A percentile compares a stretch with the other conserved stretches of the same genome.
phyloP scores from a whole-genome alignment of 1,284 basidiomycete genomes.

The Ganoderma meredithae region DNA sequence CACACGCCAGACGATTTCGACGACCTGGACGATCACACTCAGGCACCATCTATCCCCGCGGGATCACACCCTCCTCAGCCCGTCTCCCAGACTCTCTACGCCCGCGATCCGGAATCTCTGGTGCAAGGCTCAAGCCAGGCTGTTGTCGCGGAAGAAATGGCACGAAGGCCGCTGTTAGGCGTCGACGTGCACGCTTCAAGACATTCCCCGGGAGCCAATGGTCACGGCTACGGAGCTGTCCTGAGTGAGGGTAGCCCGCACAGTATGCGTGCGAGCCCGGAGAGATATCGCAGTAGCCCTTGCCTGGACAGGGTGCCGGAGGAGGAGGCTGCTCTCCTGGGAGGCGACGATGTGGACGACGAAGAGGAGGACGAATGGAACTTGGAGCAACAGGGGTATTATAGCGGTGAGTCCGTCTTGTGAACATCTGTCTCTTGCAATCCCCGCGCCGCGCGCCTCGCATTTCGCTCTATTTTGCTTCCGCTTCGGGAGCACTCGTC shows the following conservation, averaged over 20 bases:
- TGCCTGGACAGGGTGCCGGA: conserved; percentile 54
- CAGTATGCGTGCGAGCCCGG: conserved; percentile 45
- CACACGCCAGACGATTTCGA: not conserved
- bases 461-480: not conserved
- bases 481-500: no score
- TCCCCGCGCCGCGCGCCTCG: no score
- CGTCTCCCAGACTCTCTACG: conserved; percentile 2
- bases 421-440: not conserved
- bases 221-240: conserved; percentile 31
- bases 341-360: conserved; percentile 38
- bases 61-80: conserved; percentile 4
- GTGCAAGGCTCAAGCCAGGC: not conserved
- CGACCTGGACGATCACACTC: conserved; percentile 18
- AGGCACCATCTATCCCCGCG: conserved; percentile 7
- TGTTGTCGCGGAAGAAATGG: conserved; percentile 26
- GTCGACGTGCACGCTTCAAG: conserved; percentile 16
- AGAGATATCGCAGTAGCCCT: conserved; percentile 46
- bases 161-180: conserved; percentile 32
- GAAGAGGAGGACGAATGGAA: conserved; percentile 55
- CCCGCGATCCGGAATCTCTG: not conserved
- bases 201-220: conserved; percentile 20
- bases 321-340: conserved; percentile 49
- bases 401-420: conserved; percentile 52
- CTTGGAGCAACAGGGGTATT: conserved; percentile 65
- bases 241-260: conserved; percentile 25